Evolutionary conservation across 176 grass and related monocot species (phyloP), one percentile per base, ranked within the genome.

Genomic region (Ensete glaucum): DNA sequence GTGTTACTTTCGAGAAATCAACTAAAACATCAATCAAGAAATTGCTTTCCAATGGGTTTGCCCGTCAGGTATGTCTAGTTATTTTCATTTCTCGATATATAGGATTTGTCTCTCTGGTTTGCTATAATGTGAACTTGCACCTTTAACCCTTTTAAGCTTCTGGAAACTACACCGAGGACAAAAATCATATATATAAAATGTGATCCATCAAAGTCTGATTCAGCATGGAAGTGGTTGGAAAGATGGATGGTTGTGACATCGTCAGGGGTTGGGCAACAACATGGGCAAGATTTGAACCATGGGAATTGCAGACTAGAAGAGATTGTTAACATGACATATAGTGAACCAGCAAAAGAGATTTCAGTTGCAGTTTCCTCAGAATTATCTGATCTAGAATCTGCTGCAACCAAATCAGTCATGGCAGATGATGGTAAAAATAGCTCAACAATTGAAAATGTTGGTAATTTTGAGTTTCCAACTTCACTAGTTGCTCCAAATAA

Each of bases 221-320:
- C 65, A 49, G 82, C 83, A 78, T 99, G 95, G 90, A 64, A 94
- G 71, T 99, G 95, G 95, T 87, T 99, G 86, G 86, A 94, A 76
- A 99, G 86, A 81, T 99, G 95, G 95, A 86, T 81, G 77, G 23
- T 81, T 77, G 80, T 88, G 53, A 64, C 87, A 69, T 82, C 71
- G 21, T 54, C 82, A 57, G 62, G 22, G 51, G 75, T 62, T 59
- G 59, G 3, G 11, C 77, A 52, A n/a, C 65, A 23, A 15, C 17
- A 50, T 34, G 48, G 15, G 74, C 25, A 52, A 64, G 50, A 22
- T 29, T 50, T 52, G 9, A 52, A 25, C 71, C 20, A 64, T 51
- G 55, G 43, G 20, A 16, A 52, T 72, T 1, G 1, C 4, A 20
- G 26, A 53, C 73, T 79, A 68, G 71, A 73, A 70, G 86, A 87